These are phyloP conservation scores for Besnoitia besnoiti DNA, from an alignment of 169 alveolate genomes.

Conservation along the genomic window DNA sequence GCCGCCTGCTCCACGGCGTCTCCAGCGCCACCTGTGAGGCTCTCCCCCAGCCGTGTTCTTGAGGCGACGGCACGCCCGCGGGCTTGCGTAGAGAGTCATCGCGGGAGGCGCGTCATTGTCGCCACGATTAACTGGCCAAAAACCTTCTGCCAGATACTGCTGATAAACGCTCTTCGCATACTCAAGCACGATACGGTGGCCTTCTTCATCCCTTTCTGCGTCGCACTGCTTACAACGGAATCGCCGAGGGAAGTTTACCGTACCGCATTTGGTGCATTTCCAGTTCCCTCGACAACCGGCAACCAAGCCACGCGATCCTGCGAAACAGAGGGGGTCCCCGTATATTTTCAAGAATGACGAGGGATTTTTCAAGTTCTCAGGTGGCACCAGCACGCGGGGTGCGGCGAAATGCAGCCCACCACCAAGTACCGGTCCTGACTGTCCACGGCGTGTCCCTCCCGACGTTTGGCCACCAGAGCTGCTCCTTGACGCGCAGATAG, in stretches of 20 bases:
- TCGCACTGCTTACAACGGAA: conserved; percentile 75
- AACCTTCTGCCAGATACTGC: neutral
- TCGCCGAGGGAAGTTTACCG: conserved; percentile 78
- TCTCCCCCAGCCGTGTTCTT: neutral
- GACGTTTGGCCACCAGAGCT: neutral
- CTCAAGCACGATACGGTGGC: conserved; percentile 74
- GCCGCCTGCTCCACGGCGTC: neutral
- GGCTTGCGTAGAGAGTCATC: neutral
- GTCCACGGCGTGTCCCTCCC: neutral
- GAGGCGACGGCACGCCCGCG: neutral
- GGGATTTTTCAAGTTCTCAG: conserved; percentile 73
- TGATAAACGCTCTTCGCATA: conserved; percentile 74
- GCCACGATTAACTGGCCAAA: neutral
- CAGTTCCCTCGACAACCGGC: conserved; percentile 80
- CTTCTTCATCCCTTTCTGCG: conserved; percentile 69
- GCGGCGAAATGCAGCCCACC: neutral
- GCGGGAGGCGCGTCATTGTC: neutral
- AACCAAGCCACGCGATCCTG: conserved; percentile 38
- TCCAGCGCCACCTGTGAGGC: neutral
- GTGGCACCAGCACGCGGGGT: conserved; percentile 61
- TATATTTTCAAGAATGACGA: conserved; percentile 75
- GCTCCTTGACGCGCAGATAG: neutral
- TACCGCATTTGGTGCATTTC: conserved; percentile 77
- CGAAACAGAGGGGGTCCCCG: conserved; percentile 80
- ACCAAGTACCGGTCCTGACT: neutral